Conservation (phyloP, 495 filamentous ascomycete species). For the Aspergillus olivimuriae region DNA sequence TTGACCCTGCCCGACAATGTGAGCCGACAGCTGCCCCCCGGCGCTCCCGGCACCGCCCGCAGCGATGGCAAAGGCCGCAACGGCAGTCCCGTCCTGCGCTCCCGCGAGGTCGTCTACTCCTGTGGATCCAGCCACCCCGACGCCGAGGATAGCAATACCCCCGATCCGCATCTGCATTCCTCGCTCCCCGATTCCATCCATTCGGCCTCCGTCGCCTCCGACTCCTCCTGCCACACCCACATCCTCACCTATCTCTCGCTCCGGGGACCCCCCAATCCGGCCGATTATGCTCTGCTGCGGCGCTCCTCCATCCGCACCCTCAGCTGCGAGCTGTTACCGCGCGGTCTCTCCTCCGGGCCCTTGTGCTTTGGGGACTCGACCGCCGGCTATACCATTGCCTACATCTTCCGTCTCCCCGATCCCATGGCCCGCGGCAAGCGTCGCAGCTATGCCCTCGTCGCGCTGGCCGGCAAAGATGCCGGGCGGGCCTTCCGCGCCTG, state of each 20-base stretch:
- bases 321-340: conserved; percentile 78
- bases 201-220: conserved; percentile 41
- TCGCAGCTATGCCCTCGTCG: conserved; percentile 81
- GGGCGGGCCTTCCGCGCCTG: conserved; percentile 69
- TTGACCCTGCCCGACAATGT: conserved; percentile 49
- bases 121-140: conserved; percentile 38
- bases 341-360: conserved; percentile 65
- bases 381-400: conserved; percentile 85
- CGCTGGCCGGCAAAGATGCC: conserved; percentile 66
- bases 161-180: conserved; percentile 30
- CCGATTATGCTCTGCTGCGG: conserved; percentile 77
- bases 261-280: conserved; percentile 66
- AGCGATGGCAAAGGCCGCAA: conserved; percentile 45
- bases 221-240: conserved; percentile 61
- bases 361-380: conserved; percentile 80
- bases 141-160: conserved; percentile 29
- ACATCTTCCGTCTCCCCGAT: conserved; percentile 85
- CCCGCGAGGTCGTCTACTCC: conserved; percentile 42
- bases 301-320: conserved; percentile 81
- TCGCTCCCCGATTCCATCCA: conserved; percentile 40
- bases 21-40: conserved; percentile 47
- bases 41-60: conserved; percentile 44
- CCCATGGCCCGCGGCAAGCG: conserved; percentile 80
- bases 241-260: conserved; percentile 82
- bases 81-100: conserved; percentile 53